These are phyloP conservation scores for Phylloporus rhodoxanthus DNA, from an alignment of 768 basidiomycete species.

Conservation along the genomic window DNA sequence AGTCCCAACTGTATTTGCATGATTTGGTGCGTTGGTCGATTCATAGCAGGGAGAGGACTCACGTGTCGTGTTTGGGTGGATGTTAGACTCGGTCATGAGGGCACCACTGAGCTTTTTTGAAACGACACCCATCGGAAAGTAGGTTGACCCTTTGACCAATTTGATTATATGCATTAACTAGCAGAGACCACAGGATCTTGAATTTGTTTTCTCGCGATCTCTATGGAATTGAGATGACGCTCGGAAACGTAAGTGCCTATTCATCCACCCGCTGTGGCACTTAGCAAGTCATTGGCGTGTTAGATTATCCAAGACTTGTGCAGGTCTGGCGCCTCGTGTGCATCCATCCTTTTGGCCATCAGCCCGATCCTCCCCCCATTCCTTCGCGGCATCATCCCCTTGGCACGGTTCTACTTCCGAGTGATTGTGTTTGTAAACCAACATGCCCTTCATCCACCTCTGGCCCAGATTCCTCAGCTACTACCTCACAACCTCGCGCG, in stretches of 20 bases:
- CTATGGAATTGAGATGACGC: not conserved
- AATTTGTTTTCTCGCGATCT: not conserved
- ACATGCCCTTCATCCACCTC: not conserved
- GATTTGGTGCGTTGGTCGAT: too few relatives aligned
- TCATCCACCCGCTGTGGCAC: not conserved
- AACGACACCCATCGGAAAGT: constrained; percentile 82
- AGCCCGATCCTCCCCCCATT: constrained; percentile 78
- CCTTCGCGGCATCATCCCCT: constrained; percentile 64
- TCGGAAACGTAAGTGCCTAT: not conserved
- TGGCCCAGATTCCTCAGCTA: constrained; percentile 44
- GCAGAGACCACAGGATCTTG: constrained; percentile 50
- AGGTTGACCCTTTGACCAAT: constrained; percentile 8
- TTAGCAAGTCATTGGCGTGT: too few relatives aligned
- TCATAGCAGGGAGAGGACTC: too few relatives aligned
- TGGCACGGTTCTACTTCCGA: too few relatives aligned
- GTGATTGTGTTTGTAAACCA: too few relatives aligned
- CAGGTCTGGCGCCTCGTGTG: constrained; percentile 38
- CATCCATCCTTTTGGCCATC: constrained; percentile 67
- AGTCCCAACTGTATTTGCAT: too few relatives aligned
- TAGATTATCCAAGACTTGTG: too few relatives aligned
- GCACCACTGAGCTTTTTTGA: constrained; percentile 90
- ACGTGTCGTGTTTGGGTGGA: constrained; percentile 36
- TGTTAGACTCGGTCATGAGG: constrained; percentile 43
- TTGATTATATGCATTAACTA: not conserved
- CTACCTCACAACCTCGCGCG: constrained; percentile 80